Evolutionary conservation across 1,284 basidiomycete species (phyloP).

Genomic region (Cutaneotrichosporon sp.): DNA sequence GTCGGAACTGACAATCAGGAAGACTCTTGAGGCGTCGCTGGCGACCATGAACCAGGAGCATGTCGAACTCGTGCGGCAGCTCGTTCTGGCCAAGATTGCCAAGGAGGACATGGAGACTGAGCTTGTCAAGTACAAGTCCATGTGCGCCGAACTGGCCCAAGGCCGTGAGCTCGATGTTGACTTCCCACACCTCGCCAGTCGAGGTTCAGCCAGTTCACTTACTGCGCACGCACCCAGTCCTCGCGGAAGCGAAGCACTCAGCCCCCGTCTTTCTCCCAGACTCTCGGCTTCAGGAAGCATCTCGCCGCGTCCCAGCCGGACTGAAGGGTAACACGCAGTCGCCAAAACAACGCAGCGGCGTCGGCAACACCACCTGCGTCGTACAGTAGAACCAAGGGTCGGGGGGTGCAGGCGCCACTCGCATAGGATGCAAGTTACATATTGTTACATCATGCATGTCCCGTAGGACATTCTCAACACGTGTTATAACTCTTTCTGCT

Average conservation of each 20-base stretch:
- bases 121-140: slow-evolving; percentile 81
- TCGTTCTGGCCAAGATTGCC: slow-evolving; percentile 76
- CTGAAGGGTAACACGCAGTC: too few species aligned
- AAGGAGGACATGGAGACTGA: slow-evolving; percentile 87
- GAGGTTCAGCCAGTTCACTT: not conserved
- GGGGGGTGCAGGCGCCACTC: not conserved
- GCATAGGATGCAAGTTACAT: too few species aligned
- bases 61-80: slow-evolving; percentile 64
- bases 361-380: not conserved
- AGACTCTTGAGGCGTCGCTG: slow-evolving; percentile 68
- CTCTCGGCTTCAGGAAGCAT: not conserved
- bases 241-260: not conserved
- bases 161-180: slow-evolving; percentile 6
- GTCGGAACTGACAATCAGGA: slow-evolving; percentile 53
- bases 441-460: too few species aligned
- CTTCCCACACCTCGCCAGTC: slow-evolving; percentile 8
- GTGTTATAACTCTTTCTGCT: too few species aligned
- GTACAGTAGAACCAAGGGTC: not conserved
- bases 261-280: too few species aligned
- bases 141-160: slow-evolving; percentile 56
- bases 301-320: not conserved
- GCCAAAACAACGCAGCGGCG: not conserved
- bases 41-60: slow-evolving; percentile 59
- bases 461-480: not conserved
- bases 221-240: not conserved